Evolutionary conservation across 768 basidiomycete species (phyloP), one percentile per base, ranked within the genome.

Genomic region (Tricholoma bakamatsutake): DNA sequence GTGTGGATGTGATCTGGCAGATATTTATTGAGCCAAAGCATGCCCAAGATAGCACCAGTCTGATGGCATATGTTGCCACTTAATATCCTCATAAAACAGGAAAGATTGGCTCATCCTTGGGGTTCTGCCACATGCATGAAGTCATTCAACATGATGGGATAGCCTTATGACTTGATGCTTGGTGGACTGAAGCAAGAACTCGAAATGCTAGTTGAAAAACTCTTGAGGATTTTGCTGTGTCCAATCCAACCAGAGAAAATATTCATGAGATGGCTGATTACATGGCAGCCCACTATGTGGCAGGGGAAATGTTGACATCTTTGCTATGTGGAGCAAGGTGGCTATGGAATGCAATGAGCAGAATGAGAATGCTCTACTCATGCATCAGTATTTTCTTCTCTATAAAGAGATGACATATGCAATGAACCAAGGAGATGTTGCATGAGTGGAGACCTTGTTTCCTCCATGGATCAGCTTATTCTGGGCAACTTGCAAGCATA

Each of bases 371-470:
- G 51, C 54, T 0, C 33, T 71, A 10, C 55, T 74, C 0, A 33
- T 61, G 2, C 63, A 74, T n/a, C 55, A 72, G 24, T 71, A 73
- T 28, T 59, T 71, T 2, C 46, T 75, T 0, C 64, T 76, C 0
- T 78, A 79, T 47, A 68, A 74, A 28, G 75, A 77, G 35, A 50
- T 74, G 1, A 58, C 63, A 0, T 63, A 70, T 58, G 63, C 65
- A 0, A 46, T 62, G 35, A 56, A 55, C 60, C 11, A 48, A 12
- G 59, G 59, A 7, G 59, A 61, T 49, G 55, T 61, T 11, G 59
- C 53, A 0, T 15, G 57, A 15, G 33, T 57, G 11, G 59, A 61
- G 55, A 21, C 39, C 13, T 52, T 43, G 13, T 60, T 57, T 35
- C 33, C 54, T 11, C 56, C 45, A 11, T 60, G 59, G 59, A 54